Evolutionary conservation across 1,139 yeast species (phyloP), one percentile per base, ranked within the genome.

Genomic region (Cylindricascospora bacillispora): DNA sequence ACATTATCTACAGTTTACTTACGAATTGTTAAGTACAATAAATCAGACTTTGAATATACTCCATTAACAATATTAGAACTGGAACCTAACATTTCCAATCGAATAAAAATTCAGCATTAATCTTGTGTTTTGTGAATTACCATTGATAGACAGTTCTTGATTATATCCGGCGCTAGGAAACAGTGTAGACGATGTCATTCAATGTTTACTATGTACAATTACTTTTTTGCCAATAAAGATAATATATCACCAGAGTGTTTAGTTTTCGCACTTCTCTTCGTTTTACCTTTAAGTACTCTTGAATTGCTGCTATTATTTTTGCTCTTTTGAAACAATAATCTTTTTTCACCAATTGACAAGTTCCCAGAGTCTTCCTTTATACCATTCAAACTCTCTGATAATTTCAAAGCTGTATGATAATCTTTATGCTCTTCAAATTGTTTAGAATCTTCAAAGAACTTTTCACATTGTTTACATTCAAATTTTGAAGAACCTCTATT

Each of bases 301-400:
- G 10, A 10, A 12, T 12, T 10, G 9, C n/a, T n/a, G 13, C 21
- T 25, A 18, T 12, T 17, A 6, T 15, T 25, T 6, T 24, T 22
- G 15, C 18, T 22, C 3, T 29, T 31, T n/a, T 39, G 30, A 20
- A 41, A 40, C 15, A 50, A 29, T 6, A 52, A 35, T 21, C 47
- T 40, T 24, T 41, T 41, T 32, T 52, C 56, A 7, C 56, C 56
- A 6, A 43, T 28, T 1, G 54, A 42, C 4, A 49, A 31, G 22
- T 35, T 38, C 14, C 35, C 27, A 3, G 54, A 48, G 20, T 43
- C 34, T 16, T 42, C 40, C 1, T 31, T 31, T 5, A 31, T 42
- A 7, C 56, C 56, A 32, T 53, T 52, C n/a, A 52, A 26, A 13
- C 43, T 39, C 27, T 46, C 53, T 1, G 57, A 52, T 4, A 53